Evolutionary conservation across 2,329 filamentous ascomycete species (phyloP).

Genomic region (Colletotrichum neosansevieriae): DNA sequence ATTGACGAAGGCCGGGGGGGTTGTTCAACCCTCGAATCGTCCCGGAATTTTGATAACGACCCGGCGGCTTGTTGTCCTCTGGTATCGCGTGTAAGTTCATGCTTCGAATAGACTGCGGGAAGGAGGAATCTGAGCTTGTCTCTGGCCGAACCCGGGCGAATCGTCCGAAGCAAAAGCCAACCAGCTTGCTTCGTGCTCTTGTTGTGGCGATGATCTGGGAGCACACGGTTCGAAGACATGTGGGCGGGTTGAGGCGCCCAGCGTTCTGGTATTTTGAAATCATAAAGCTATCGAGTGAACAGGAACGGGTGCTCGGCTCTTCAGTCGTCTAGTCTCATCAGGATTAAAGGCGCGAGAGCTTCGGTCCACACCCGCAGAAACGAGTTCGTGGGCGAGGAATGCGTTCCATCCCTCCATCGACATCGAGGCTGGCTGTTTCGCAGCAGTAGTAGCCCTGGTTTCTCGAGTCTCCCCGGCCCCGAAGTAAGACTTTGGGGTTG

Average conservation of each 20-base stretch:
- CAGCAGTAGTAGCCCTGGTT: neutral
- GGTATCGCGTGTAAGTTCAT: neutral
- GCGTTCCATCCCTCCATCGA: slow-evolving; percentile 20
- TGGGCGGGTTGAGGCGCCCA: slow-evolving; percentile 19
- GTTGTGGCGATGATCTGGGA: neutral
- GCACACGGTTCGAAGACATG: neutral
- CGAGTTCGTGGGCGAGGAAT: neutral
- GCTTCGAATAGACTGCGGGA: neutral
- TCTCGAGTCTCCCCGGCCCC: slow-evolving; percentile 16
- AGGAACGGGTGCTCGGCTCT: neutral
- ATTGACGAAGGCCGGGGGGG: neutral
- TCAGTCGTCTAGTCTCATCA: slow-evolving; percentile 1
- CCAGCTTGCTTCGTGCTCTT: neutral
- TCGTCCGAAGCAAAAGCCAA: neutral
- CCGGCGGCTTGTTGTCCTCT: neutral
- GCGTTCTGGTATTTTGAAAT: slow-evolving; percentile 2
- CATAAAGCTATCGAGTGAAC: neutral
- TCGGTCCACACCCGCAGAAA: neutral
- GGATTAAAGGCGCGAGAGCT: neutral
- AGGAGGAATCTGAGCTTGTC: neutral
- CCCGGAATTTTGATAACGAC: neutral
- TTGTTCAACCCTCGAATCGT: neutral
- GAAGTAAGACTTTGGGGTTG: slow-evolving; percentile 27
- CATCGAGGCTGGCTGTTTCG: slow-evolving; percentile 1
- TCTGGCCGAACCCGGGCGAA: neutral